phyloP scores from a whole-genome alignment of 2,329 filamentous ascomycete genomes.

The Xylariaceae sp. region DNA sequence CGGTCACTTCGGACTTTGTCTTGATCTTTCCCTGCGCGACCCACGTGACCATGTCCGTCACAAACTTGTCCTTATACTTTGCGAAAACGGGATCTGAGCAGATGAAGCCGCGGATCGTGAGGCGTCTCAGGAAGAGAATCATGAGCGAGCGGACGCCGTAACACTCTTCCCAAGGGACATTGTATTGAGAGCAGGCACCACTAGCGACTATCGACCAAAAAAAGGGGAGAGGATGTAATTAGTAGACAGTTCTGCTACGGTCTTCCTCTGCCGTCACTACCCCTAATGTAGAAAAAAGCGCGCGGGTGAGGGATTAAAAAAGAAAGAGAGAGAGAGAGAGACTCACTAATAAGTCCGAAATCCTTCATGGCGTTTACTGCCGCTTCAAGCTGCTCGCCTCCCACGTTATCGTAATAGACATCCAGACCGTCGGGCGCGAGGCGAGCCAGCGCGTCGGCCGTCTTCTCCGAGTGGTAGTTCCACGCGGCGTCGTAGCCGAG shows the following conservation, averaged over 20 bases:
- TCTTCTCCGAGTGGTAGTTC: slow-evolving; percentile 84
- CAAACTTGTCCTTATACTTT: background rate
- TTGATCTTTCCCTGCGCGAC: slow-evolving; percentile 14
- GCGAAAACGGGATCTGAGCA: slow-evolving; percentile 4
- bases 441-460: slow-evolving; percentile 63
- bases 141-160: slow-evolving; percentile 11
- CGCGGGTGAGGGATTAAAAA: background rate
- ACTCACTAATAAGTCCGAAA: slow-evolving; percentile 10
- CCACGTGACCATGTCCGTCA: slow-evolving; percentile 5
- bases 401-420: slow-evolving; percentile 58
- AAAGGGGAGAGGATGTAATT: too few relatives aligned
- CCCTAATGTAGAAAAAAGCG: background rate
- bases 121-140: slow-evolving; percentile 12
- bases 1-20: slow-evolving; percentile 4
- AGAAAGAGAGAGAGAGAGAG: background rate
- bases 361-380: slow-evolving; percentile 13
- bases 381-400: slow-evolving; percentile 49
- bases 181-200: slow-evolving; percentile 15
- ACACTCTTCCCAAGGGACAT: slow-evolving; percentile 7
- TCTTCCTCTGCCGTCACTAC: too few relatives aligned
- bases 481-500: slow-evolving; percentile 62
- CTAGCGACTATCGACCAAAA: slow-evolving; percentile 4
- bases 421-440: slow-evolving; percentile 74
- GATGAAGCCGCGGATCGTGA: slow-evolving; percentile 14
- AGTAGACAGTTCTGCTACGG: too few relatives aligned